Conservation (phyloP, 2,329 filamentous ascomycete genomes). For the Curvularia hawaiiensis region DNA sequence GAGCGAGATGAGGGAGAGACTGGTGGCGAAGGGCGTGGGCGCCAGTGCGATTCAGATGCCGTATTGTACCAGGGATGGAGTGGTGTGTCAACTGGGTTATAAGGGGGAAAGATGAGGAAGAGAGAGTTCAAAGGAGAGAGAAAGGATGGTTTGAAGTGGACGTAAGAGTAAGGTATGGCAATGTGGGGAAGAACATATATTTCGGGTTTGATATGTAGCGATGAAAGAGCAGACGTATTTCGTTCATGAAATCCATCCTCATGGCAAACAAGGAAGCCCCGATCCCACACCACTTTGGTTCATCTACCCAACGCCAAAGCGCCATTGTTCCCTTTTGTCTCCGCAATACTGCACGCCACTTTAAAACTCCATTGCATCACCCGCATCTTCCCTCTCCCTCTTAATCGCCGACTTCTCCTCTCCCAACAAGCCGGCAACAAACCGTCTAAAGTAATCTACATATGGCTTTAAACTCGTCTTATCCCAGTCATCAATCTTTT, state of each 20-base stretch:
- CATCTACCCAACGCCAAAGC: neutral
- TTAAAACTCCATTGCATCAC: slow-evolving; percentile 69
- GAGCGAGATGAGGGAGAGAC: slow-evolving; percentile 75
- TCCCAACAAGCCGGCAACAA: slow-evolving; percentile 78
- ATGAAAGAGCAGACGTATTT: neutral
- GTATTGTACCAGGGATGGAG: slow-evolving; percentile 69
- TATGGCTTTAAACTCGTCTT: slow-evolving; percentile 96
- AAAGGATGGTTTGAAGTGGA: neutral
- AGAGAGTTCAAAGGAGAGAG: neutral
- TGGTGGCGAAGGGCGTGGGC: slow-evolving; percentile 70
- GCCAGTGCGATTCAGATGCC: slow-evolving; percentile 73
- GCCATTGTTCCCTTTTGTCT: neutral
- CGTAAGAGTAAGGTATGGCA: neutral
- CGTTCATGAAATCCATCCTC: neutral
- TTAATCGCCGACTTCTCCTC: slow-evolving; percentile 63
- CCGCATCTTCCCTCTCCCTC: slow-evolving; percentile 61
- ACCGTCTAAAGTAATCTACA: slow-evolving; percentile 83
- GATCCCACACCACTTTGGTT: neutral
- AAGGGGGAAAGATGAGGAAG: neutral
- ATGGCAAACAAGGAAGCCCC: neutral
- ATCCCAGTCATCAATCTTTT: slow-evolving; percentile 81
- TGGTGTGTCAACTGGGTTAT: slow-evolving; percentile 31
- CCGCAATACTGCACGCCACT: neutral
- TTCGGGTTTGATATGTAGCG: neutral
- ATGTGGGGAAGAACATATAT: neutral